Percentiles rank a stretch among this genome's conserved stretches.
These are phyloP conservation scores for Boletus rex-veris DNA, from an alignment of 768 basidiomycete species.

Conservation along the genomic window DNA sequence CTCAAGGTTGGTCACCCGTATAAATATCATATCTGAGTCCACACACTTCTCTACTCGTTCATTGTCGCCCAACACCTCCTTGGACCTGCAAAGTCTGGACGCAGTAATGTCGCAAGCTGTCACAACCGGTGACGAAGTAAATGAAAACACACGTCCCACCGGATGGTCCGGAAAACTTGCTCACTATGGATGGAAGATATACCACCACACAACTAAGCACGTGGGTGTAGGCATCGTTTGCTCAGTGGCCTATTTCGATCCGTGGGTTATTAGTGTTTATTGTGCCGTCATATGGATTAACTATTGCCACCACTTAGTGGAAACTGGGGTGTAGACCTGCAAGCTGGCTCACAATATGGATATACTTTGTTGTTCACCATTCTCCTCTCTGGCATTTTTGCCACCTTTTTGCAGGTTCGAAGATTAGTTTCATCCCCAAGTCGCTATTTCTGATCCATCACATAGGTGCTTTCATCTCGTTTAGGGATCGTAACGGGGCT, in stretches of 20 bases:
- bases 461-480: conserved; percentile 69
- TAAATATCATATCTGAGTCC: background rate
- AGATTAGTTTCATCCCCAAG: background rate
- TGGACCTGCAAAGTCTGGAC: background rate
- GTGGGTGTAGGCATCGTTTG: conserved; percentile 84
- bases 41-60: background rate
- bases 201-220: conserved; percentile 59
- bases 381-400: conserved; percentile 76
- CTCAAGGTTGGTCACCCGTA: background rate
- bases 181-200: conserved; percentile 28
- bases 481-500: conserved; percentile 82
- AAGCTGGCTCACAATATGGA: conserved; percentile 82
- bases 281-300: background rate
- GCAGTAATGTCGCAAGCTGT: conserved; percentile 15
- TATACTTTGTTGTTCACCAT: conserved; percentile 86
- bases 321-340: conserved; percentile 89
- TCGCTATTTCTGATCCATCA: conserved; percentile 1
- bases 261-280: conserved; percentile 44
- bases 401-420: conserved; percentile 71
- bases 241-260: conserved; percentile 86
- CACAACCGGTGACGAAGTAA: conserved; percentile 1
- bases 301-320: conserved; percentile 42
- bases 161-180: conserved; percentile 22
- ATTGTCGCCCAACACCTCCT: background rate
- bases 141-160: background rate